A percentile compares a stretch with the other conserved stretches of the same genome.
phyloP scores from a whole-genome alignment of 176 grass and related monocot genomes.

The Cenchrus americanus region DNA sequence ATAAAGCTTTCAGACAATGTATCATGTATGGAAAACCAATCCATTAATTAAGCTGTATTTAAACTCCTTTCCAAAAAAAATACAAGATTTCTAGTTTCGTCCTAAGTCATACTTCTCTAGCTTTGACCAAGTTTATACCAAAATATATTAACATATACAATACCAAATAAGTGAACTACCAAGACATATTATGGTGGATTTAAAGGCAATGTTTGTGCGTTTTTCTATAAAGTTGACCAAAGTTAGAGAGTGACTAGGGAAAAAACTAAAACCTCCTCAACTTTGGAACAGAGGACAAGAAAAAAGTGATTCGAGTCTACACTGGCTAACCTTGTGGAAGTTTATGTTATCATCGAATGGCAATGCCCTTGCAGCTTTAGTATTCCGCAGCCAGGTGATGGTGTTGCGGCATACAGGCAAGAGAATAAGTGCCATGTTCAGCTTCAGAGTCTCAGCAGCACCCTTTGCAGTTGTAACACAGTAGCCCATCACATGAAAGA shows the following conservation, averaged over 20 bases:
- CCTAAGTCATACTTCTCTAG: neutral
- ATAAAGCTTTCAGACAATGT: too few species aligned
- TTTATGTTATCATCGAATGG: slow-evolving; percentile 96
- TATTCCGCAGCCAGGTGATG: slow-evolving; percentile 93
- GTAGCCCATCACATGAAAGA: slow-evolving; percentile 87
- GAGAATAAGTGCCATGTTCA: slow-evolving; percentile 95
- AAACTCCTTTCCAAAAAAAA: too few species aligned
- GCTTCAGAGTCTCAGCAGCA: slow-evolving; percentile 94
- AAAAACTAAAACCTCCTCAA: too few species aligned
- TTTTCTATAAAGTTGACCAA: neutral
- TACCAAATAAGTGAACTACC: neutral
- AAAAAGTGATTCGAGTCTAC: slow-evolving; percentile 12
- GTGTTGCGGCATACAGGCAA: slow-evolving; percentile 96
- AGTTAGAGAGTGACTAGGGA: neutral
- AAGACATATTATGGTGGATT: neutral
- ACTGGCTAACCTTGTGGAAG: slow-evolving; percentile 83
- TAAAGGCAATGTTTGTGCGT: neutral
- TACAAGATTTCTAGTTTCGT: too few species aligned
- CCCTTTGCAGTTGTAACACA: slow-evolving; percentile 86
- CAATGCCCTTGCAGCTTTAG: slow-evolving; percentile 70
- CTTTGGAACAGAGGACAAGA: slow-evolving; percentile 4
- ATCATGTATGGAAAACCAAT: slow-evolving; percentile 5
- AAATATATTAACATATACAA: neutral
- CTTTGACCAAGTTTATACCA: neutral
- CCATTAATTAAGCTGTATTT: slow-evolving; percentile 6